Base-by-base conservation (phyloP, 2,329 filamentous ascomycete genomes). In the Colletotrichum noveboracense region DNA sequence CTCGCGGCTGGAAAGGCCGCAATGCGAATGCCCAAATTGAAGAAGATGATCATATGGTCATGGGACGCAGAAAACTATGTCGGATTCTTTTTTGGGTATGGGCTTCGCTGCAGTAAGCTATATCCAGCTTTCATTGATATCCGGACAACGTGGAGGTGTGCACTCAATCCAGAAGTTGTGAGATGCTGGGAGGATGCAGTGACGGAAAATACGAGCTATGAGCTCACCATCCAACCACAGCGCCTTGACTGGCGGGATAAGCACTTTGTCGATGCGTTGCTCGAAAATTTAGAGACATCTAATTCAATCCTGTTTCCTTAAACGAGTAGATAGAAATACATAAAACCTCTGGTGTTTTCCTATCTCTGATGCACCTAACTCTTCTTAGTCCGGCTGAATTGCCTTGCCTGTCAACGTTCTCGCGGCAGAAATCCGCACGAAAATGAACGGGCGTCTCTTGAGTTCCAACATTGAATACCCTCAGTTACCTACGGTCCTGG, bases 301-400 rank as follows among this genome's bases (percentile, higher is more conserved):
- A 18, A 48, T n/a, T n/a, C 9, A 21, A 48, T 48, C 38, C 10
- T 48, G 5, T 48, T n/a, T n/a, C 38, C 38, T 48, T 3, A 43
- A n/a, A 43, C 38, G 5, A 43, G 38, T 38, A 18, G 8, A n/a
- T n/a, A 43, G 38, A 48, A 48, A n/a, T 43, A n/a, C 38, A 48
- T n/a, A n/a, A 12, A 43, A 12, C 18, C 18, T 3, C 6, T 7
- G 16, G 2, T 52, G 12, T 52, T 21, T 21, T 52, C 0, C n/a
- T 52, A 52, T 7, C 18, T 21, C 43, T 18, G 16, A 21, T 52
- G n/a, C n/a, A 21, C 10, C n/a, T 13, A 3, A 52, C 43, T 0
- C 10, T 12, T 21, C n/a, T 52, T 0, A 2, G n/a, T 21, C n/a
- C 12, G 0, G n/a, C n/a, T 52, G 18, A 7, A 21, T 21, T 21